Conservation (phyloP, 495 filamentous ascomycete genomes). For the Pseudevernia furfuracea region DNA sequence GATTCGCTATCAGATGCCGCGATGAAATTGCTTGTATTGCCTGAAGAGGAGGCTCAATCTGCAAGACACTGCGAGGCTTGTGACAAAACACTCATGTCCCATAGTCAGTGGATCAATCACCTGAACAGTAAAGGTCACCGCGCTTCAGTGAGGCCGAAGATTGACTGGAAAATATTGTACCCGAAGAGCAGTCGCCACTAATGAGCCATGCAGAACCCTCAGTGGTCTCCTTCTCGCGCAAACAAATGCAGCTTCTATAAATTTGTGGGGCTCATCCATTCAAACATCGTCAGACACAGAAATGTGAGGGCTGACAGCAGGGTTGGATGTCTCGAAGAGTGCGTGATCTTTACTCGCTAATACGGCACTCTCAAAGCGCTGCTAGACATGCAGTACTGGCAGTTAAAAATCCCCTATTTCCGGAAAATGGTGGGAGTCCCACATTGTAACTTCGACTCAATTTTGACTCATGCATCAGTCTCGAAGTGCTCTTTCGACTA, state of each 20-base stretch:
- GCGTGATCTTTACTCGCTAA: neutral
- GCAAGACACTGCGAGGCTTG: slow-evolving; percentile 66
- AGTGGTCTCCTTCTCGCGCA: neutral
- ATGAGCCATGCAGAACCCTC: neutral
- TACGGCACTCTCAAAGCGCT: neutral
- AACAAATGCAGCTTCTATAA: neutral
- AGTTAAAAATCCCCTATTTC: neutral
- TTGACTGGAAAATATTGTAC: slow-evolving; percentile 19
- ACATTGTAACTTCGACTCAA: neutral
- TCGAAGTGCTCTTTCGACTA: slow-evolving; percentile 26
- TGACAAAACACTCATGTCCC: slow-evolving; percentile 54
- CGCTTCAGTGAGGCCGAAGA: slow-evolving; percentile 31
- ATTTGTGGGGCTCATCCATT: neutral
- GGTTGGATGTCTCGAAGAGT: neutral
- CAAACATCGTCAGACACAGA: neutral
- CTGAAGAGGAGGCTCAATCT: slow-evolving; percentile 37
- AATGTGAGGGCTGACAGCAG: neutral
- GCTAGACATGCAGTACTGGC: neutral
- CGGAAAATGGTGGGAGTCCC: neutral
- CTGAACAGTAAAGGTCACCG: slow-evolving; percentile 59
- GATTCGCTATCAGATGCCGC: slow-evolving; percentile 53
- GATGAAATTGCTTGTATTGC: slow-evolving; percentile 40
- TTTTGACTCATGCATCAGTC: slow-evolving; percentile 1
- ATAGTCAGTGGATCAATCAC: slow-evolving; percentile 71
- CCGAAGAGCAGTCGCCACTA: slow-evolving; percentile 6